Evolutionary conservation across 306 rosid genomes (phyloP).

Genomic region (Albizia julibrissin): DNA sequence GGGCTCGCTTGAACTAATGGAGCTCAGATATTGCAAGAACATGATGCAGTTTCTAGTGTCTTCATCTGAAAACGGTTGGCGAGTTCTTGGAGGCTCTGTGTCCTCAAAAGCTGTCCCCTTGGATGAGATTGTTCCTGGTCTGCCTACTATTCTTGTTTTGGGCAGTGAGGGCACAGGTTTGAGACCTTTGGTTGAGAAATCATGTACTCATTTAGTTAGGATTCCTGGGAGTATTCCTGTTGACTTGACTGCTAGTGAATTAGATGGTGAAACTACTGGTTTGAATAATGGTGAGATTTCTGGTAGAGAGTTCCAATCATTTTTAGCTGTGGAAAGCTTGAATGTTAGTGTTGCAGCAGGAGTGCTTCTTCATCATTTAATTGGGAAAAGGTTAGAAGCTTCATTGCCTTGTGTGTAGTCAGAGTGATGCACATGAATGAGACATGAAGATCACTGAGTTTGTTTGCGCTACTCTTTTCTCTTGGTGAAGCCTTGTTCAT

Average conservation of each 20-base stretch:
- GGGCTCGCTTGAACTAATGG: slow-evolving; percentile 89
- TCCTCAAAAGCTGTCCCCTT: slow-evolving; percentile 67
- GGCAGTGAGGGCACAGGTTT: slow-evolving; percentile 95
- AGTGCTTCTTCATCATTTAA: slow-evolving; percentile 90
- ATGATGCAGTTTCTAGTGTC: slow-evolving; percentile 96
- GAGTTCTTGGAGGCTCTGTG: slow-evolving; percentile 90
- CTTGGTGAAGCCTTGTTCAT: slow-evolving; percentile 21
- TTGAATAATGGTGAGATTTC: slow-evolving; percentile 39
- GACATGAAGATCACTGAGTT: slow-evolving; percentile 12
- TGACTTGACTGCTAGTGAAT: slow-evolving; percentile 44
- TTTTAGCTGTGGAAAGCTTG: slow-evolving; percentile 95
- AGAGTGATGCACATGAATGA: slow-evolving; percentile 39
- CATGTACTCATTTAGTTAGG: slow-evolving; percentile 77
- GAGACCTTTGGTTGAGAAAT: slow-evolving; percentile 95
- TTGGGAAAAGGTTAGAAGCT: slow-evolving; percentile 49
- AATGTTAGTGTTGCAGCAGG: slow-evolving; percentile 98
- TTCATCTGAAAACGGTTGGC: slow-evolving; percentile 89
- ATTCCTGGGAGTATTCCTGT: slow-evolving; percentile 66
- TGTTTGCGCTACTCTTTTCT: slow-evolving; percentile 10
- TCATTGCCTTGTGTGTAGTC: slow-evolving; percentile 29
- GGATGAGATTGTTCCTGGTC: slow-evolving; percentile 60
- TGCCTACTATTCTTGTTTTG: slow-evolving; percentile 86
- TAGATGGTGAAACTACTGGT: slow-evolving; percentile 48
- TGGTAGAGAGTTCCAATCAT: slow-evolving; percentile 65
- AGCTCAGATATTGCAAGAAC: slow-evolving; percentile 86